phyloP scores from a whole-genome alignment of 2,329 filamentous ascomycete species.

The Nemania sp. region DNA sequence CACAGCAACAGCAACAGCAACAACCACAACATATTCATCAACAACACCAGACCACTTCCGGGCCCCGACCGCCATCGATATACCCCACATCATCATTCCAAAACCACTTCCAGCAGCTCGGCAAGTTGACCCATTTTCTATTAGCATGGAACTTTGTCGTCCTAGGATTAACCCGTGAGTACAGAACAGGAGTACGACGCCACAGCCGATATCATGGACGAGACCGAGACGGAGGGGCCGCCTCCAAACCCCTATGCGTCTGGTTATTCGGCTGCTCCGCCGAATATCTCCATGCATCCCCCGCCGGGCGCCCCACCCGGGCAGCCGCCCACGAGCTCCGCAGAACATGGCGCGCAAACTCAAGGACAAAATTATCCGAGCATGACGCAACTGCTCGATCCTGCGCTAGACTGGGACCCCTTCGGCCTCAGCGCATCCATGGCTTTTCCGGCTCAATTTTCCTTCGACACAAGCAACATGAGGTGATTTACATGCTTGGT shows the following conservation, averaged over 20 bases:
- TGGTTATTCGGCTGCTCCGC: constrained; percentile 51
- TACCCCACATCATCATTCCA: constrained; percentile 85
- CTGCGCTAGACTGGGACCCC: constrained; percentile 88
- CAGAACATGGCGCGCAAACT: constrained; percentile 37
- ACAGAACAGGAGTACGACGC: constrained; percentile 97
- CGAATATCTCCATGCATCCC: constrained; percentile 45
- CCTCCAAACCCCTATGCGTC: constrained; percentile 68
- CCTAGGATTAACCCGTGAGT: constrained; percentile 68
- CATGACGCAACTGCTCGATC: constrained; percentile 69
- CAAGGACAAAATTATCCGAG: constrained; percentile 58
- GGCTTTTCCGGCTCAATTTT: constrained; percentile 87
- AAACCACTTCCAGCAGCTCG: constrained; percentile 92
- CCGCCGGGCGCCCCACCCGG: constrained; percentile 45
- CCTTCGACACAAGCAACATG: constrained; percentile 67
- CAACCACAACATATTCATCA: constrained; percentile 18
- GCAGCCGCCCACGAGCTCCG: constrained; percentile 42
- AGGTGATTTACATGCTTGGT: constrained; percentile 33
- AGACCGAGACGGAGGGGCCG: constrained; percentile 71
- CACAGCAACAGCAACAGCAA: constrained; percentile 32
- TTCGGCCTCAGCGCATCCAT: constrained; percentile 93
- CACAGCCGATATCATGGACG: constrained; percentile 85
- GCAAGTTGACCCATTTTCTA: constrained; percentile 70
- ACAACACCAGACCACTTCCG: constrained; percentile 42
- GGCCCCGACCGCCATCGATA: constrained; percentile 53
- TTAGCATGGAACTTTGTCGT: constrained; percentile 64